Evolutionary conservation across 768 basidiomycete genomes (phyloP).

Genomic region (Mycena leptocephala): DNA sequence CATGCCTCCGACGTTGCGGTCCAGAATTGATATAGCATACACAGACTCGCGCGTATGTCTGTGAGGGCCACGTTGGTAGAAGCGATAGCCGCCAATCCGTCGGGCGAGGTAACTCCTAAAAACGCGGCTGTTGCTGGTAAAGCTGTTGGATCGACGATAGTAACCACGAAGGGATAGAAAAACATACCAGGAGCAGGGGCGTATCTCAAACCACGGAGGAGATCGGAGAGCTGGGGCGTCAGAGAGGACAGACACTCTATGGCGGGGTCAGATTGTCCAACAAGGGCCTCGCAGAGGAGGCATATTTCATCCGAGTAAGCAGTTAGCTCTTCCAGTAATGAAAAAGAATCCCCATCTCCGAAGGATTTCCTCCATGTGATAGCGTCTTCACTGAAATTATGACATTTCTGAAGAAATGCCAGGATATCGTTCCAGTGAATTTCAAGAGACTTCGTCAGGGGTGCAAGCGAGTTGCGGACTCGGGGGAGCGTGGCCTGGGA

Average conservation of each 20-base stretch:
- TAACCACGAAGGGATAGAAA: too few species aligned
- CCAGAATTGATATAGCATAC: conserved; percentile 13
- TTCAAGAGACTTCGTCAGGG: background rate
- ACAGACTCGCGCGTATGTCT: conserved; percentile 9
- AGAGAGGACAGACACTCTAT: background rate
- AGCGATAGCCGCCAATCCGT: background rate
- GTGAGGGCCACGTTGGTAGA: background rate
- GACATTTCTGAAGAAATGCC: conserved; percentile 13
- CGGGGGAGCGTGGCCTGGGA: background rate
- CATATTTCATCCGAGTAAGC: conserved; percentile 2
- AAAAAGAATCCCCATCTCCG: background rate
- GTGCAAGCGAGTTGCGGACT: background rate
- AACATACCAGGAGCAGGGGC: background rate
- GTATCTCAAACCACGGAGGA: background rate
- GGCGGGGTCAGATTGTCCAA: background rate
- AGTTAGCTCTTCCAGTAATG: conserved; percentile 5
- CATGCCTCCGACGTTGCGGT: background rate
- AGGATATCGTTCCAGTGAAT: conserved; percentile 11
- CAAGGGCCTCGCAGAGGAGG: background rate
- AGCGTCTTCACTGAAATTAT: conserved; percentile 17
- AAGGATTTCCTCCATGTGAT: background rate
- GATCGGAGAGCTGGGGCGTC: conserved; percentile 5
- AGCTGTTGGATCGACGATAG: background rate
- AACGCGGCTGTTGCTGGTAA: background rate
- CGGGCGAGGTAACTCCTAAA: background rate